Evolutionary conservation across 345 rosid species (phyloP).

Genomic region (Dipteronia dyeriana): DNA sequence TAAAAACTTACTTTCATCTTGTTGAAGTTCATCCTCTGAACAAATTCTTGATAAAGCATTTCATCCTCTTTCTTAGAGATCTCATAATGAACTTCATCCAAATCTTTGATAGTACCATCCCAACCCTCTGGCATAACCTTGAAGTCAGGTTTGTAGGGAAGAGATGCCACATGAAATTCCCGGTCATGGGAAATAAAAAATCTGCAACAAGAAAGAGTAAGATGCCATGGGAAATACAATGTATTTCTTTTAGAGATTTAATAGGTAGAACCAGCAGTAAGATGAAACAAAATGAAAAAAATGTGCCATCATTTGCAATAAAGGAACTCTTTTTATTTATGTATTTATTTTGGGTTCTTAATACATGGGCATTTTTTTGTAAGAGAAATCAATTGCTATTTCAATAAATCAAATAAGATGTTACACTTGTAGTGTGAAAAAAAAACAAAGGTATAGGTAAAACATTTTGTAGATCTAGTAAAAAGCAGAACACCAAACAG

Average conservation of each 20-base stretch:
- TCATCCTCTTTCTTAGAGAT: slow-evolving; percentile 98
- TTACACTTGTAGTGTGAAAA: not conserved
- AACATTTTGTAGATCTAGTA: not conserved
- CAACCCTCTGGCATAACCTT: slow-evolving; percentile 99
- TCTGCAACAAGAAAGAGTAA: slow-evolving; percentile 41
- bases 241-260: not conserved
- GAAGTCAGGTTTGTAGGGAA: slow-evolving; percentile 89
- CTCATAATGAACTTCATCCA: slow-evolving; percentile 94
- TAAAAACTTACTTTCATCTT: slow-evolving; percentile 72
- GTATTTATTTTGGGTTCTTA: not conserved
- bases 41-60: slow-evolving; percentile 83
- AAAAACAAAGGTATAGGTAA: not conserved
- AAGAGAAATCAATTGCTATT: not conserved
- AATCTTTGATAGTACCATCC: slow-evolving; percentile 91
- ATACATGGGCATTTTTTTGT: not conserved
- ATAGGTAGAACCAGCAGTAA: not conserved
- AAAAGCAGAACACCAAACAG: not conserved
- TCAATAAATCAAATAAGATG: not conserved
- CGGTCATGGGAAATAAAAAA: slow-evolving; percentile 83
- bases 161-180: slow-evolving; percentile 98
- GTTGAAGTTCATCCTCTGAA: slow-evolving; percentile 79
- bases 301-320: not conserved
- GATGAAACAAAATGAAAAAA: not conserved
- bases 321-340: no score
- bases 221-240: not conserved